These are phyloP conservation scores for Seminavis robusta DNA, from an alignment of 108 stramenopile species.

Conservation along the genomic window DNA sequence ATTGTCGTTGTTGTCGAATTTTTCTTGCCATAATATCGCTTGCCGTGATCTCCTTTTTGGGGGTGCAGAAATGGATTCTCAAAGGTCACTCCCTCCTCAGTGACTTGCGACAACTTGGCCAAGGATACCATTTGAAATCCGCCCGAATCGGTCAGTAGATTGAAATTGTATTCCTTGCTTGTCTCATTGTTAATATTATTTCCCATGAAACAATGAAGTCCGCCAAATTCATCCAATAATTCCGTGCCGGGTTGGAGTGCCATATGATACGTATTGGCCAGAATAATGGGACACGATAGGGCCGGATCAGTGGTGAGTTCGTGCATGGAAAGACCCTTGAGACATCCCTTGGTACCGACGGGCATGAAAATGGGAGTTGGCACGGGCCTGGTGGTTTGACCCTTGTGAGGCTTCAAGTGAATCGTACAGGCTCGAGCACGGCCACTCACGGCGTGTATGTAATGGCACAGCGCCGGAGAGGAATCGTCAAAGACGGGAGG, in stretches of 20 bases:
- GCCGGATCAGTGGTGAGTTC: conserved; percentile 60
- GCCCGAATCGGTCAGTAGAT: conserved; percentile 92
- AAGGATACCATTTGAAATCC: conserved; percentile 99
- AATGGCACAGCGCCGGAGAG: conserved; percentile 59
- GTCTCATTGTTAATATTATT: conserved; percentile 21
- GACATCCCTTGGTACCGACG: conserved; percentile 97
- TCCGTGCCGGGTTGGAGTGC: conserved; percentile 92
- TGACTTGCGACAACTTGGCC: conserved; percentile 87
- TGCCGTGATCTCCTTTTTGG: not conserved
- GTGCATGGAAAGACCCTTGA: conserved; percentile 83
- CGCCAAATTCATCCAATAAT: conserved; percentile 65
- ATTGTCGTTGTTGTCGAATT: not conserved
- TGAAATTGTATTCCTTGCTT: conserved; percentile 10
- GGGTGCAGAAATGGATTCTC: conserved; percentile 86
- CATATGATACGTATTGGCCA: conserved; percentile 98
- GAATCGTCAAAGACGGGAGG: conserved; percentile 36
- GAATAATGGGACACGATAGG: conserved; percentile 80
- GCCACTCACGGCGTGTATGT: conserved; percentile 60
- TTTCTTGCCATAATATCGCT: no score
- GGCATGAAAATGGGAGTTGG: conserved; percentile 98
- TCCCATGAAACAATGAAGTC: conserved; percentile 91
- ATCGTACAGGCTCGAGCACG: conserved; percentile 72
- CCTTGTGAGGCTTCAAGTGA: conserved; percentile 50
- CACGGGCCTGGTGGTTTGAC: conserved; percentile 50
- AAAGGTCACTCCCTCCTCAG: conserved; percentile 96